A percentile compares a stretch with the other conserved stretches of the same genome.
phyloP scores from a whole-genome alignment of 306 rosid genomes.

The Cotoneaster glaucophyllus region DNA sequence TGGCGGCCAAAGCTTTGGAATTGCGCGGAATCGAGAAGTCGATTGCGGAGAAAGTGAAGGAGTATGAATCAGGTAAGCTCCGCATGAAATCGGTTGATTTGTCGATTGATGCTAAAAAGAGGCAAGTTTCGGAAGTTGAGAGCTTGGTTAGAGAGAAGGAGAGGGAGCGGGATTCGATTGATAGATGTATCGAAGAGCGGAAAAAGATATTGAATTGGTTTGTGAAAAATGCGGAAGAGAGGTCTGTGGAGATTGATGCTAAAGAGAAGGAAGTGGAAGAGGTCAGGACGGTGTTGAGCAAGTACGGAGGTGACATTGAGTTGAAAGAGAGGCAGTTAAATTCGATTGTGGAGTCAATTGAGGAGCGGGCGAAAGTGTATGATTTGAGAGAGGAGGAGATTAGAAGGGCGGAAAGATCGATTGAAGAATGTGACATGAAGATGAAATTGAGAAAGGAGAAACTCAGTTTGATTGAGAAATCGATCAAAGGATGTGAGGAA shows the following conservation, averaged over 20 bases:
- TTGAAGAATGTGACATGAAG: conserved; percentile 15
- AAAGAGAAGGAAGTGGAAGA: conserved; percentile 1
- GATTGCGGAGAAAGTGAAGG: background rate
- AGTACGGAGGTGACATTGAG: background rate
- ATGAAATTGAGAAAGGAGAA: conserved; percentile 7
- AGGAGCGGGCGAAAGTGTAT: conserved; percentile 12
- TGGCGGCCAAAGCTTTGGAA: background rate
- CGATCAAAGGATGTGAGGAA: background rate
- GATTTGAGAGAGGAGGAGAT: conserved; percentile 8
- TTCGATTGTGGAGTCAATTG: background rate
- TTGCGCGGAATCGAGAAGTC: background rate
- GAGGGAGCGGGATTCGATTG: conserved; percentile 15
- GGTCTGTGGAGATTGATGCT: background rate
- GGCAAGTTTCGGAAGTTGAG: background rate
- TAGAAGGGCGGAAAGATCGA: background rate
- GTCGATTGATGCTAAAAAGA: background rate
- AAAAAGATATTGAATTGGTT: conserved; percentile 10
- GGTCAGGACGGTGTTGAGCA: background rate
- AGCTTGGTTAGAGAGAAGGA: conserved; percentile 27
- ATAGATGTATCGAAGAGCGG: conserved; percentile 11
- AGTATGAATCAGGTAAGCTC: background rate
- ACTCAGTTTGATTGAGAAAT: conserved; percentile 13
- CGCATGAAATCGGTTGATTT: background rate
- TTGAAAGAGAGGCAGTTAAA: background rate
- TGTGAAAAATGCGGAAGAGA: background rate